phyloP scores from a whole-genome alignment of 306 rosid genomes.

The Macrotyloma uniflorum region DNA sequence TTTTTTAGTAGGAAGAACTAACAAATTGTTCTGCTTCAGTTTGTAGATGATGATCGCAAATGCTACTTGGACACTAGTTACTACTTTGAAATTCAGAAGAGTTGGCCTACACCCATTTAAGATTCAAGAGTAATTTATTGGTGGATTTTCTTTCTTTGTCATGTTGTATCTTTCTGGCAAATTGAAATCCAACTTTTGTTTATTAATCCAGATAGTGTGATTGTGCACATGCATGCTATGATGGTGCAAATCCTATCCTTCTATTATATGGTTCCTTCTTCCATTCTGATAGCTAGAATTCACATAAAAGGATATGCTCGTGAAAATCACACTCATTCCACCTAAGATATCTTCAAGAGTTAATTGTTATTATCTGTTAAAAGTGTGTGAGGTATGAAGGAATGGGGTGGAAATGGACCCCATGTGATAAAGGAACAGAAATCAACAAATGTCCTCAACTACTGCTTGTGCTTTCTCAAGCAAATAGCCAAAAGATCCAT shows the following conservation, averaged over 20 bases:
- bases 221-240: conserved; percentile 46
- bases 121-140: conserved; percentile 25
- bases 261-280: conserved; percentile 20
- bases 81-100: conserved; percentile 85
- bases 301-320: conserved; percentile 22
- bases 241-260: conserved; percentile 1
- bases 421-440: conserved; percentile 44
- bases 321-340: conserved; percentile 32
- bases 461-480: conserved; percentile 47
- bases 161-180: conserved; percentile 45
- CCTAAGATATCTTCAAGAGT: conserved; percentile 32
- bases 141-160: conserved; percentile 37
- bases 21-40: conserved; percentile 47
- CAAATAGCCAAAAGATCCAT: conserved; percentile 52
- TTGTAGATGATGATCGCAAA: conserved; percentile 89
- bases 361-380: conserved; percentile 29
- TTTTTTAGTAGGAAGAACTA: neutral
- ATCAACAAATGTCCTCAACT: conserved; percentile 41
- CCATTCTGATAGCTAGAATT: conserved; percentile 22
- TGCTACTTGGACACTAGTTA: conserved; percentile 79
- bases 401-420: conserved; percentile 40
- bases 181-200: conserved; percentile 44
- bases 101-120: conserved; percentile 64
- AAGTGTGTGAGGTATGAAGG: conserved; percentile 36
- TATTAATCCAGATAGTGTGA: conserved; percentile 30